Conservation (phyloP, 1,139 yeast genomes). For the Eremothecium sinecaudum region DNA sequence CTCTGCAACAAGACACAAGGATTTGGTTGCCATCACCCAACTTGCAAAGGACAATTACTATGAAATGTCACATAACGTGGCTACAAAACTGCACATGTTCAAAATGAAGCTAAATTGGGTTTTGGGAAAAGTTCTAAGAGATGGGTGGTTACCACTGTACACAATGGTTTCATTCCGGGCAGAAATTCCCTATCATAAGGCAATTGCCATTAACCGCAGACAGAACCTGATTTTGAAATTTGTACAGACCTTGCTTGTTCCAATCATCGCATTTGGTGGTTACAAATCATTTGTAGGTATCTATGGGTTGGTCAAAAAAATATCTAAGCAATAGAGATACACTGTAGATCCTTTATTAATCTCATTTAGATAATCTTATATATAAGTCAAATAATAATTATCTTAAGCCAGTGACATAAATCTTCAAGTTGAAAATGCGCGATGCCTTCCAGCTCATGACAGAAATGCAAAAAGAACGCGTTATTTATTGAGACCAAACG, state of each 20-base stretch:
- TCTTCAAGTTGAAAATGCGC: too few relatives aligned
- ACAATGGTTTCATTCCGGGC: constrained; percentile 87
- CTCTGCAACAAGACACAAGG: constrained; percentile 49
- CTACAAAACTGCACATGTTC: constrained; percentile 50
- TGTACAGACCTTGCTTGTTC: constrained; percentile 15
- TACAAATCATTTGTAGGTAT: background rate
- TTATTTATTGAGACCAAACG: too few relatives aligned
- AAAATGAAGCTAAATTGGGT: constrained; percentile 61
- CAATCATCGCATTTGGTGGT: background rate
- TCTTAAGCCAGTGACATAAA: too few relatives aligned
- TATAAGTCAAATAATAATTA: too few relatives aligned
- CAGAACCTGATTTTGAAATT: constrained; percentile 37
- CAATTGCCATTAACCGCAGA: constrained; percentile 45
- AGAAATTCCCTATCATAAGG: constrained; percentile 68
- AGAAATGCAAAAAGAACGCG: too few relatives aligned
- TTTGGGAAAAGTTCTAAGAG: constrained; percentile 47
- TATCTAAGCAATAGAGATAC: too few relatives aligned
- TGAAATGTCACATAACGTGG: constrained; percentile 83
- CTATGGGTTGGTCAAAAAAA: background rate
- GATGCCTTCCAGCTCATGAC: too few relatives aligned
- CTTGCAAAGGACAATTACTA: constrained; percentile 73
- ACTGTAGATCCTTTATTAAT: too few relatives aligned
- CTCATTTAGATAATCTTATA: too few relatives aligned
- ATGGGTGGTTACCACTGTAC: constrained; percentile 76
- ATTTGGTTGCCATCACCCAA: constrained; percentile 64